Percentiles rank a stretch among this genome's conserved stretches.
Conservation (phyloP, 352 stramenopile species). For the Pythium biforme region DNA sequence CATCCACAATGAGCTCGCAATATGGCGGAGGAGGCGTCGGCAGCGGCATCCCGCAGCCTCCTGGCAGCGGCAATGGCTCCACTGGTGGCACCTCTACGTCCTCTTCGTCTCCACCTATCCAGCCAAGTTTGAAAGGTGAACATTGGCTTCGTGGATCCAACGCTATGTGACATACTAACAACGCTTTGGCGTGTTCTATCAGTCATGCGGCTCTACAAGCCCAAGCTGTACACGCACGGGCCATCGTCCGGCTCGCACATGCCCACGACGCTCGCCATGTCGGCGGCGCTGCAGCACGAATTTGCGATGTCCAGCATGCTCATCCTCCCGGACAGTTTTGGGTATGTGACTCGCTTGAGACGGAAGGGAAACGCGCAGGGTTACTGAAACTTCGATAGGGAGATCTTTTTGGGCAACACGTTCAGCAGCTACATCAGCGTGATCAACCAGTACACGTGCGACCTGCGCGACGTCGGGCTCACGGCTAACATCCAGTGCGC, state of each 20-base stretch:
- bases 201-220: conserved; percentile 93
- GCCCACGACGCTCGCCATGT: conserved; percentile 50
- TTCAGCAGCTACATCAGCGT: conserved; percentile 93
- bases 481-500: conserved; percentile 87
- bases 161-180: background rate
- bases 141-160: background rate
- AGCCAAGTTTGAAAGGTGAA: conserved; percentile 79
- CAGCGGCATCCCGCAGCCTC: conserved; percentile 21
- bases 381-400: conserved; percentile 33
- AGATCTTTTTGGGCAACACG: conserved; percentile 92
- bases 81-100: background rate
- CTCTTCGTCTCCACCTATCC: conserved; percentile 30
- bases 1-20: conserved; percentile 22
- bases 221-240: conserved; percentile 70
- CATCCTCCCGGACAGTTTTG: conserved; percentile 90
- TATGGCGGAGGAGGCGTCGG: conserved; percentile 11
- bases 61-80: conserved; percentile 23
- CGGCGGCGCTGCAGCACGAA: conserved; percentile 61
- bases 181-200: background rate
- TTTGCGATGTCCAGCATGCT: conserved; percentile 88
- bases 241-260: conserved; percentile 52
- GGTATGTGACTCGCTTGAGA: conserved; percentile 26
- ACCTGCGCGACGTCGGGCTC: conserved; percentile 72
- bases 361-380: background rate
- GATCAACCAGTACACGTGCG: conserved; percentile 86